A percentile compares a stretch with the other conserved stretches of the same genome.
Evolutionary conservation across 306 rosid genomes (phyloP).

Genomic region (Cucurbita ficifolia): DNA sequence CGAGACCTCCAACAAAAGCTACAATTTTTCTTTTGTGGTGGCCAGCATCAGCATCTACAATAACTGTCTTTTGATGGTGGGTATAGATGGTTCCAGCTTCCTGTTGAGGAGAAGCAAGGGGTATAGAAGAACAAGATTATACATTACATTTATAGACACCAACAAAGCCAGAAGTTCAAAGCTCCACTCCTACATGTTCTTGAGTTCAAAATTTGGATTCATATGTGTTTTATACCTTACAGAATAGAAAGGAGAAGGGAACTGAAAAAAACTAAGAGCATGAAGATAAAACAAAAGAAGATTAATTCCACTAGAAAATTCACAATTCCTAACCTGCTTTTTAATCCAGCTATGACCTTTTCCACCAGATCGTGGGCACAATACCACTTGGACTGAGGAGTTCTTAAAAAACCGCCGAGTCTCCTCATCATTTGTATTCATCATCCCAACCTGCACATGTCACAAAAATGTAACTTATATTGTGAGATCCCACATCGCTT

Average conservation of each 20-base stretch:
- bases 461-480: not conserved
- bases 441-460: constrained; percentile 48
- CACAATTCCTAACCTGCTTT: constrained; percentile 31
- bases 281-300: not conserved
- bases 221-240: not conserved
- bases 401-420: constrained; percentile 69
- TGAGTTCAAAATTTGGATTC: too few relatives aligned
- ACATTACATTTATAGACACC: not conserved
- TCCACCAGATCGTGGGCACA: constrained; percentile 68
- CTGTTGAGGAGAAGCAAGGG: constrained; percentile 16
- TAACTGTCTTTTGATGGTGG: constrained; percentile 89
- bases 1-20: constrained; percentile 93
- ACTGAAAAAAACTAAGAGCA: not conserved
- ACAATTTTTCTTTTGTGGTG: constrained; percentile 48
- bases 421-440: constrained; percentile 66
- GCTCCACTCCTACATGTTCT: not conserved
- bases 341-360: constrained; percentile 59
- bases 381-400: constrained; percentile 66
- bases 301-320: not conserved
- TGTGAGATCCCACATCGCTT: too few relatives aligned
- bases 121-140: not conserved
- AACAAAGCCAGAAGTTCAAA: not conserved
- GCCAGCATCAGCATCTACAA: constrained; percentile 82
- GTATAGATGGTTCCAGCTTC: constrained; percentile 84
- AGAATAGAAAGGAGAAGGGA: not conserved